Percentiles rank a stretch among this genome's conserved stretches.
Evolutionary conservation across 2,329 filamentous ascomycete species (phyloP).

Genomic region (Scytalidium lignicola): DNA sequence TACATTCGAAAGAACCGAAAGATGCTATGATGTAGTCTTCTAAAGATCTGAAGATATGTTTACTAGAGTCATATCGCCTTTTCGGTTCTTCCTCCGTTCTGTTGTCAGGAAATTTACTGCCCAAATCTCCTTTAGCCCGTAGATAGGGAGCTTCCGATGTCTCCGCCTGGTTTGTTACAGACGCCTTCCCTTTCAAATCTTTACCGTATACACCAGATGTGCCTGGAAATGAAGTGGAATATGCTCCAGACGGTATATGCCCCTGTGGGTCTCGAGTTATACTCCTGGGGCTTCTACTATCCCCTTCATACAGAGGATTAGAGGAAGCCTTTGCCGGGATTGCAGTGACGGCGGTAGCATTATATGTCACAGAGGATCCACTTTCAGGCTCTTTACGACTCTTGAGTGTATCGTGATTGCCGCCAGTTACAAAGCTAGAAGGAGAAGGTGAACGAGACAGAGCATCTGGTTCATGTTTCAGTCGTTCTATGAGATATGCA

Average conservation of each 20-base stretch:
- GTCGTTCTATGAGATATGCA: slow-evolving; percentile 39
- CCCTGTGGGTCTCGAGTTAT: background rate
- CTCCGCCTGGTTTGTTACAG: background rate
- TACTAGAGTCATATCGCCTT: slow-evolving; percentile 28
- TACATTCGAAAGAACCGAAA: slow-evolving; percentile 62
- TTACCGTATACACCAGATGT: background rate
- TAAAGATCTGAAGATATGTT: slow-evolving; percentile 65
- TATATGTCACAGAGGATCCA: background rate
- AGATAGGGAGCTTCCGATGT: background rate
- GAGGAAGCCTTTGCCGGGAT: background rate
- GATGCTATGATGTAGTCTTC: slow-evolving; percentile 71
- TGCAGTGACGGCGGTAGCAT: background rate
- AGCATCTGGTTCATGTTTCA: slow-evolving; percentile 19
- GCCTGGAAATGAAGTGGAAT: slow-evolving; percentile 22
- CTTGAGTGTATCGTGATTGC: background rate
- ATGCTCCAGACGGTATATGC: slow-evolving; percentile 1
- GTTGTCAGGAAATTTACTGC: background rate
- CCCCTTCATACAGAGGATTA: background rate
- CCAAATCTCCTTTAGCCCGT: slow-evolving; percentile 7
- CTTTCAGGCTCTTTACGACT: background rate
- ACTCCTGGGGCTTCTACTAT: background rate
- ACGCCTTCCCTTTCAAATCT: background rate
- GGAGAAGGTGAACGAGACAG: background rate
- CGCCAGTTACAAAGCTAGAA: background rate
- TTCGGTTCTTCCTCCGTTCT: slow-evolving; percentile 24